Base-by-base conservation (phyloP, 768 basidiomycete genomes). In the Dioszegia aurantiaca region DNA sequence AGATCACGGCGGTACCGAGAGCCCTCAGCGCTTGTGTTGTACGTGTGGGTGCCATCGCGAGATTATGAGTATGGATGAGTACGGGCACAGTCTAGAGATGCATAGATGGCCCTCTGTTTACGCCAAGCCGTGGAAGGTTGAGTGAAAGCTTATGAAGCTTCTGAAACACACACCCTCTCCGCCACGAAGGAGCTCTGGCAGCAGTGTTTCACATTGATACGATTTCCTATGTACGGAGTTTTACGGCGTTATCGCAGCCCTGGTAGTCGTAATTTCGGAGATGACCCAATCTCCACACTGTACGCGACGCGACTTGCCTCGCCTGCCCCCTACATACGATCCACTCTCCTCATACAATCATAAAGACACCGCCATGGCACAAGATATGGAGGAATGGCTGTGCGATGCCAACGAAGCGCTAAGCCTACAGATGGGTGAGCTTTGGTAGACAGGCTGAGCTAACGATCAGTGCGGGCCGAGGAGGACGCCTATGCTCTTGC, bases 351-450 rank as follows among this genome's bases (percentile, higher is more conserved):
- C 33, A 6, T 6, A 6, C 33, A 33, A 6, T 23, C n/a, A 12
- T 40, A 28, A 36, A 6, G 14, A 24, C 16, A 42, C 3, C 62
- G 63, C 14, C 12, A 70, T 70, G 68, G 49, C 64, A 1, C 64
- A 63, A 33, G 68, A 62, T 14, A 64, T 77, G 62, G 59, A 81
- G 26, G 83, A 85, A 68, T 95, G 90, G 89, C 86, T 90, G 0
- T 76, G 83, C 5, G 83, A 89, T 77, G 85, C 90, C 30, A 90
- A 86, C 72, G 83, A 88, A 58, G 87, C 87, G 0, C 78, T 95
- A 10, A 80, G 79, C 8, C 80, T 95, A 31, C 87, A 86, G 51
- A 78, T 94, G 28, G 86, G 91, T 91, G 66, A 59, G 79, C 30
- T 19, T 55, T 52, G 1, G 4, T 24, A n/a, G 45, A 52, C 5